These are phyloP conservation scores for Leucocoprinus birnbaumii DNA, from an alignment of 768 basidiomycete species.

Conservation along the genomic window DNA sequence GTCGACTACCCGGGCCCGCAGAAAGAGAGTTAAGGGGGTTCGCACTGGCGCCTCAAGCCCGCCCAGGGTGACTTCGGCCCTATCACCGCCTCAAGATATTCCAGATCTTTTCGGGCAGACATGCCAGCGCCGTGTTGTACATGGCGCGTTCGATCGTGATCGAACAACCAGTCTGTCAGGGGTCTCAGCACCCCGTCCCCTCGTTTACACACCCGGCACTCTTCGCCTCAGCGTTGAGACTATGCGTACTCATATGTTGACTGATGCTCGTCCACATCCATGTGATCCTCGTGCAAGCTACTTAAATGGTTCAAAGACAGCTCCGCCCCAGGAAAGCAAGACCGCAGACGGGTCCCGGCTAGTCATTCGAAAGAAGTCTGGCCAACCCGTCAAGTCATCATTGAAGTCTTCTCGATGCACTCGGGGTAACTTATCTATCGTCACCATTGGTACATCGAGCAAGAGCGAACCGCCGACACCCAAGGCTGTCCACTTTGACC, in stretches of 20 bases:
- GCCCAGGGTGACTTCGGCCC: neutral
- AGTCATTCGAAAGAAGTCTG: conserved; percentile 83
- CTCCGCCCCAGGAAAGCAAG: conserved; percentile 18
- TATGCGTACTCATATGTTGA: conserved; percentile 12
- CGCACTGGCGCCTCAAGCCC: conserved; percentile 6
- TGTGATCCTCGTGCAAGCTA: conserved; percentile 25
- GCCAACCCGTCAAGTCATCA: conserved; percentile 89
- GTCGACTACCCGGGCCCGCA: conserved; percentile 2
- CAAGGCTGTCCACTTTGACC: conserved; percentile 92
- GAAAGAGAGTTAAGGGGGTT: conserved; percentile 18
- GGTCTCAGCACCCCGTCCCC: conserved; percentile 22
- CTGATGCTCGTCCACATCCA: conserved; percentile 1
- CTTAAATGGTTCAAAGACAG: conserved; percentile 23
- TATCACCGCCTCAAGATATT: neutral
- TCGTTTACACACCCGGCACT: conserved; percentile 39
- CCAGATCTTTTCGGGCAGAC: neutral
- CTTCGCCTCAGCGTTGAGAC: conserved; percentile 27
- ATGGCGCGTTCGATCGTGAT: neutral
- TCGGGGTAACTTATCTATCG: conserved; percentile 46
- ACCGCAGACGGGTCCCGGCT: conserved; percentile 38
- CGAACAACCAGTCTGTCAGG: conserved; percentile 24
- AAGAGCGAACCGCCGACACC: conserved; percentile 82
- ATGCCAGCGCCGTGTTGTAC: neutral
- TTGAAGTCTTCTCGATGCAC: conserved; percentile 69
- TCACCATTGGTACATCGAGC: conserved; percentile 43